Evolutionary conservation across 2,329 filamentous ascomycete species (phyloP).

Genomic region (Tolypocladium capitatum): DNA sequence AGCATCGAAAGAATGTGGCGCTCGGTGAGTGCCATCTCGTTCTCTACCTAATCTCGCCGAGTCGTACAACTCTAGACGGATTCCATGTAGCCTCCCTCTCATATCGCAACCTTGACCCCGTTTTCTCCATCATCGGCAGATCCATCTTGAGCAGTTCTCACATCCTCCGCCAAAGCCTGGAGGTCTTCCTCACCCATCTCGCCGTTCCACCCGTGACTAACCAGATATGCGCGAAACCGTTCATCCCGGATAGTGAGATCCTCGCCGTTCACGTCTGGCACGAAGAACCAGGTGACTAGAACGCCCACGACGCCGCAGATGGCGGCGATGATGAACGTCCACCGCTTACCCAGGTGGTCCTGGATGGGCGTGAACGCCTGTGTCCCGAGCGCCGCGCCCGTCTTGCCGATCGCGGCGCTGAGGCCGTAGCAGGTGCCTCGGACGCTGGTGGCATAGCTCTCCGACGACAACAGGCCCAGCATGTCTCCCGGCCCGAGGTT

Average conservation of each 20-base stretch:
- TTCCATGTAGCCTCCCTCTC: no score
- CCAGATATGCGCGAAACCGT: conserved; percentile 28
- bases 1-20: no score
- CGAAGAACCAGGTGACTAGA: conserved; percentile 32
- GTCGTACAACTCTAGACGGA: no score
- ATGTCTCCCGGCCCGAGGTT: conserved; percentile 38
- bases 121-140: not conserved
- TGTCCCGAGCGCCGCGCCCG: conserved; percentile 36
- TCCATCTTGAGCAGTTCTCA: not conserved
- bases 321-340: conserved; percentile 39
- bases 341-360: conserved; percentile 28
- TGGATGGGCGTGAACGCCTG: conserved; percentile 36
- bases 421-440: conserved; percentile 37
- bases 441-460: conserved; percentile 38
- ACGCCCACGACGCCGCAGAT: conserved; percentile 34
- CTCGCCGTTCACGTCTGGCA: conserved; percentile 30
- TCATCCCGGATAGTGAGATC: conserved; percentile 29
- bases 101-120: not conserved
- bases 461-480: conserved; percentile 34
- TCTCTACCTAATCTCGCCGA: no score
- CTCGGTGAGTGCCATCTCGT: no score
- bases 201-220: conserved; percentile 30
- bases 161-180: conserved; percentile 7
- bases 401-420: conserved; percentile 37
- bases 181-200: conserved; percentile 22